Percentiles rank a stretch among this genome's conserved stretches.
phyloP scores from a whole-genome alignment of 208 protist species.

The Crithidia expoeki region DNA sequence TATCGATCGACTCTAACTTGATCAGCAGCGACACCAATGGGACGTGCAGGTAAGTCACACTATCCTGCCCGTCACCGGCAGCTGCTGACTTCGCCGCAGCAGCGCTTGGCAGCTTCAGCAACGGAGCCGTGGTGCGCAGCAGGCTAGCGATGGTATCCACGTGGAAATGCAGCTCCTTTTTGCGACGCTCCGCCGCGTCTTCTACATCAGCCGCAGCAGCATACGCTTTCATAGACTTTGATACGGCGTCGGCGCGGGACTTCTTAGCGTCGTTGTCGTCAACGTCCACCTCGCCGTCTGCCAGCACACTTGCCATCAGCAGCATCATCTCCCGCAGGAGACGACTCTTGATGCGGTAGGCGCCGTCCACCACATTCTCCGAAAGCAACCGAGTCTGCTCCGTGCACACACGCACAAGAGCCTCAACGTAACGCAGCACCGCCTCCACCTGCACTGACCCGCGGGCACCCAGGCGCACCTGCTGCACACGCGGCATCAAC shows the following conservation, averaged over 20 bases:
- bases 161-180: slow-evolving; percentile 37
- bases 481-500: slow-evolving; percentile 32
- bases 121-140: slow-evolving; percentile 70
- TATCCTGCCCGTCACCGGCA: slow-evolving; percentile 7
- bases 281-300: slow-evolving; percentile 23
- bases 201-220: background rate
- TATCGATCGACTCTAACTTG: slow-evolving; percentile 67
- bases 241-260: background rate
- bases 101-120: slow-evolving; percentile 44
- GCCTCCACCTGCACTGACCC: slow-evolving; percentile 32
- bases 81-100: slow-evolving; percentile 8
- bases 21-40: slow-evolving; percentile 83
- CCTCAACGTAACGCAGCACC: slow-evolving; percentile 51
- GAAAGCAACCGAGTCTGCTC: slow-evolving; percentile 62
- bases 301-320: slow-evolving; percentile 78
- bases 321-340: slow-evolving; percentile 63
- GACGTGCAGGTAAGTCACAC: slow-evolving; percentile 60
- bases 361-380: slow-evolving; percentile 55
- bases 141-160: slow-evolving; percentile 76
- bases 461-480: slow-evolving; percentile 19
- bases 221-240: slow-evolving; percentile 6
- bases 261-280: slow-evolving; percentile 8
- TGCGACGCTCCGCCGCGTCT: slow-evolving; percentile 17
- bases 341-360: slow-evolving; percentile 44
- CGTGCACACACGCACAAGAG: slow-evolving; percentile 58